Conservation (phyloP, 306 rosid genomes). For the Cyclanthera cordifolia region DNA sequence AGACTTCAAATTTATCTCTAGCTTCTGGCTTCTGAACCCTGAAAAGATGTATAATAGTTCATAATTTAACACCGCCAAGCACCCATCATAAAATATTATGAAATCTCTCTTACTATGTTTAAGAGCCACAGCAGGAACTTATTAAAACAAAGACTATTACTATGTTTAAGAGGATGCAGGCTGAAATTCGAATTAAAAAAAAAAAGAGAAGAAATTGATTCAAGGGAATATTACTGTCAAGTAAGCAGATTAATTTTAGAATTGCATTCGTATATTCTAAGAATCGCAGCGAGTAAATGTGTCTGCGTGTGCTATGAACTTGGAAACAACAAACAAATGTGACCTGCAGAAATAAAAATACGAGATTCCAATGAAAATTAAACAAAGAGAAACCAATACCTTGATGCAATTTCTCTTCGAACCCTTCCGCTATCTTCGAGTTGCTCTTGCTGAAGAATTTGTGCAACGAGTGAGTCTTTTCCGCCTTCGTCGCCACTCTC, state of each 20-base stretch:
- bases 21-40: slow-evolving; percentile 53
- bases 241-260: not conserved
- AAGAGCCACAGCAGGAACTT: not conserved
- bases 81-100: not conserved
- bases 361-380: not conserved
- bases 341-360: not conserved
- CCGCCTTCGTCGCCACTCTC: slow-evolving; percentile 37
- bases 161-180: not conserved
- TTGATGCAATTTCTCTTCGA: slow-evolving; percentile 58
- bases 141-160: not conserved
- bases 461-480: slow-evolving; percentile 54
- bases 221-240: not conserved
- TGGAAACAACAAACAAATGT: not conserved
- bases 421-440: slow-evolving; percentile 78
- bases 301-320: too few species aligned
- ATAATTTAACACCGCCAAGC: not conserved
- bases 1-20: slow-evolving; percentile 40
- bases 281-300: too few species aligned
- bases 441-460: slow-evolving; percentile 59
- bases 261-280: not conserved
- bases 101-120: not conserved
- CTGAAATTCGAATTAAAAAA: not conserved
- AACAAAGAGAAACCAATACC: slow-evolving; percentile 21
- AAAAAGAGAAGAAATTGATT: not conserved
- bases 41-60: slow-evolving; percentile 2